Conservation (phyloP, 1,284 basidiomycete species). For the Ustilago lituana region DNA sequence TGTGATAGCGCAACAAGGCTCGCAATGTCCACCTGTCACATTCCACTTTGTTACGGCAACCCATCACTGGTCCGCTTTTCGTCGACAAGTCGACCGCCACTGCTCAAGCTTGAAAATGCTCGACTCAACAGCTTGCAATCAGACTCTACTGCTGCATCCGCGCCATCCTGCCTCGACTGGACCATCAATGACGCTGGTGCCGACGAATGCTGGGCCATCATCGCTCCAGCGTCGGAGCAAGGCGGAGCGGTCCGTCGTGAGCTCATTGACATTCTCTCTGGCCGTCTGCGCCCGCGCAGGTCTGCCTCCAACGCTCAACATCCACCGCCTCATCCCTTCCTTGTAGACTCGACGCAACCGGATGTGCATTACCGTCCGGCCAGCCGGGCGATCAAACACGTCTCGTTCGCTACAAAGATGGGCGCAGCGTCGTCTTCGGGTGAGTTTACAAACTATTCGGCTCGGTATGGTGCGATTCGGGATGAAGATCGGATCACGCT, state of each 20-base stretch:
- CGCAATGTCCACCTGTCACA: too few relatives aligned
- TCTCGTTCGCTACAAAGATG: slow-evolving; percentile 53
- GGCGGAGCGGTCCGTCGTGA: slow-evolving; percentile 49
- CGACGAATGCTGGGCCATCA: slow-evolving; percentile 61
- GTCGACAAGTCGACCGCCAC: slow-evolving; percentile 13
- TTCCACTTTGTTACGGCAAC: too few relatives aligned
- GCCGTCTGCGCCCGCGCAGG: slow-evolving; percentile 15
- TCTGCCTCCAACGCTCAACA: not conserved
- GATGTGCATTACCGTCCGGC: slow-evolving; percentile 3
- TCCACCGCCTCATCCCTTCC: slow-evolving; percentile 43
- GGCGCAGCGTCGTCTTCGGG: slow-evolving; percentile 17
- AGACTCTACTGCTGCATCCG: too few relatives aligned
- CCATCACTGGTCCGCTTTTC: not conserved
- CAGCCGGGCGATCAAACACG: slow-evolving; percentile 41
- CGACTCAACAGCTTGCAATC: not conserved
- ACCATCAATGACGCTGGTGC: slow-evolving; percentile 43
- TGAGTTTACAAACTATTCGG: slow-evolving; percentile 60
- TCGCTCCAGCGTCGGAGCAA: slow-evolving; percentile 50
- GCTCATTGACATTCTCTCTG: slow-evolving; percentile 45
- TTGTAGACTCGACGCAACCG: slow-evolving; percentile 3
- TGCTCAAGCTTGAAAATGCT: slow-evolving; percentile 23
- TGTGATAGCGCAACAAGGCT: too few relatives aligned
- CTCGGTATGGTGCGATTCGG: slow-evolving; percentile 63
- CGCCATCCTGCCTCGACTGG: slow-evolving; percentile 35
- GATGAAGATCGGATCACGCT: slow-evolving; percentile 59